Evolutionary conservation across 495 filamentous ascomycete species (phyloP).

Genomic region (Podospora pseudopauciseta): DNA sequence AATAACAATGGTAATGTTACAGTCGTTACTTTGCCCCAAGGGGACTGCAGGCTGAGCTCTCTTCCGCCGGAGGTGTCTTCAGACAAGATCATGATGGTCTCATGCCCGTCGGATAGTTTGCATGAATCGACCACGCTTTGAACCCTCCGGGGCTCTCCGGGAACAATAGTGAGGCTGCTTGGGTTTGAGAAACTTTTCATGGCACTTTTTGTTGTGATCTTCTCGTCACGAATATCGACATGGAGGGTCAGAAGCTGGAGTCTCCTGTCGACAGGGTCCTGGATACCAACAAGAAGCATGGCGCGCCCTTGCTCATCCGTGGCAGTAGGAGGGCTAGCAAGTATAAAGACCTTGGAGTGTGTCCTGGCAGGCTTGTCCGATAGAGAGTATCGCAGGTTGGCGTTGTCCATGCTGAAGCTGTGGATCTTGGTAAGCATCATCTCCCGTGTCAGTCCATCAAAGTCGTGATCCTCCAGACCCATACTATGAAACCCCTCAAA

Average conservation of each 20-base stretch:
- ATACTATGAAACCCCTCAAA: conserved; percentile 67
- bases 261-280: conserved; percentile 62
- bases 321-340: conserved; percentile 54
- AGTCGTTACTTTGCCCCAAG: conserved; percentile 63
- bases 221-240: conserved; percentile 35
- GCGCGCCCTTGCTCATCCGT: conserved; percentile 48
- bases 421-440: conserved; percentile 70
- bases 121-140: conserved; percentile 70
- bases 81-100: conserved; percentile 68
- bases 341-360: conserved; percentile 60
- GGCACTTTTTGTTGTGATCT: conserved; percentile 19
- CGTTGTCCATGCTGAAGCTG: conserved; percentile 61
- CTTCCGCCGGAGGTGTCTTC: conserved; percentile 58
- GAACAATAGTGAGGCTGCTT: conserved; percentile 27
- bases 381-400: conserved; percentile 54
- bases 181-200: conserved; percentile 17
- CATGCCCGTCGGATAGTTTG: conserved; percentile 63
- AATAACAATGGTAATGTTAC: conserved; percentile 48
- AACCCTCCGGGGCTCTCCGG: conserved; percentile 45
- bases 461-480: conserved; percentile 65
- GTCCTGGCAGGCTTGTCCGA: conserved; percentile 46
- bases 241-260: conserved; percentile 65
- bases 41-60: conserved; percentile 68
- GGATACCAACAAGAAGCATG: conserved; percentile 62
- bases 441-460: conserved; percentile 67